Evolutionary conservation across 192 early-diverging fungal species (phyloP).

Genomic region (Podila minutissima): DNA sequence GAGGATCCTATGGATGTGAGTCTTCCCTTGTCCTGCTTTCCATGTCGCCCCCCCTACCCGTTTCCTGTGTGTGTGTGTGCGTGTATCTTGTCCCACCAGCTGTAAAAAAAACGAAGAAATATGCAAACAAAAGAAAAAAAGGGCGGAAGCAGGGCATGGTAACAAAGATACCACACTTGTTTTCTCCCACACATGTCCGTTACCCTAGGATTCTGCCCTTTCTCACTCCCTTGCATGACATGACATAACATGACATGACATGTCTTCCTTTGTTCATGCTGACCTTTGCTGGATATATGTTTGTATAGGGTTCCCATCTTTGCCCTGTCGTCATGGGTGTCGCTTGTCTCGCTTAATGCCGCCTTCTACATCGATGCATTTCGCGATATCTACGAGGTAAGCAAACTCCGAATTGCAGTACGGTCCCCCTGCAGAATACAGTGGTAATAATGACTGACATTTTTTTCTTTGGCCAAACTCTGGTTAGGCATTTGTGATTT

Average conservation of each 20-base stretch:
- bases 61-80: background rate
- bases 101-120: background rate
- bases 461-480: background rate
- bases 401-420: no score
- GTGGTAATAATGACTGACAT: background rate
- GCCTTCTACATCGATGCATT: slow-evolving; percentile 91
- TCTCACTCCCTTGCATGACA: background rate
- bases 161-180: background rate
- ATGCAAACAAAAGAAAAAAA: background rate
- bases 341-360: slow-evolving; percentile 73
- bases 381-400: slow-evolving; percentile 89
- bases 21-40: background rate
- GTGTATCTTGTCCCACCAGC: no score
- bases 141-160: background rate
- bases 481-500: slow-evolving; percentile 87
- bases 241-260: no score
- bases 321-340: slow-evolving; percentile 82
- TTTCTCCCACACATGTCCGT: background rate
- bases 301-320: slow-evolving; percentile 86
- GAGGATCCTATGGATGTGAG: slow-evolving; percentile 28
- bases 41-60: background rate
- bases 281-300: slow-evolving; percentile 3
- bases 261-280: slow-evolving; percentile 59
- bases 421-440: no score
- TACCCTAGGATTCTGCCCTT: background rate